Evolutionary conservation across 805 yeast genomes (phyloP).

Genomic region (Yamadazyma paraphyllophila): DNA sequence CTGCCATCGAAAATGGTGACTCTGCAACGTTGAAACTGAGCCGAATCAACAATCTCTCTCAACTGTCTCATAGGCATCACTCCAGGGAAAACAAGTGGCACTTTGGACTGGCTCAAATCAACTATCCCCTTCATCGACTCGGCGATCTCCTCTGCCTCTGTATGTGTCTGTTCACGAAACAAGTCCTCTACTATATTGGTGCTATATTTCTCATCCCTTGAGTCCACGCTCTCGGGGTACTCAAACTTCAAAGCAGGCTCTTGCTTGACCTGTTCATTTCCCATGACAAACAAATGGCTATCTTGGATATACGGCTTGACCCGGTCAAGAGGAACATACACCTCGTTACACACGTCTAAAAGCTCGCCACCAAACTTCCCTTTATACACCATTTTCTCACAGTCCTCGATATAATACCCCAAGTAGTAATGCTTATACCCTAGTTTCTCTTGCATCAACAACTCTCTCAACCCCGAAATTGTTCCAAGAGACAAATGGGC

Average conservation of each 20-base stretch:
- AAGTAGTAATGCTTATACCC: conserved; percentile 60
- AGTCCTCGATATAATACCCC: conserved; percentile 79
- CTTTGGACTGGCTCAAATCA: conserved; percentile 7
- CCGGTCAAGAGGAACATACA: conserved; percentile 38
- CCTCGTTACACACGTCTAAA: conserved; percentile 51
- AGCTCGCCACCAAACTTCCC: conserved; percentile 74
- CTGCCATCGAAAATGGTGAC: not conserved
- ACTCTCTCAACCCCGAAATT: conserved; percentile 69
- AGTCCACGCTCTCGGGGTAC: conserved; percentile 12
- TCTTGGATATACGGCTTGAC: conserved; percentile 25
- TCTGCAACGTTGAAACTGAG: not conserved
- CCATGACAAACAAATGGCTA: conserved; percentile 32
- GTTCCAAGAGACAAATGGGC: conserved; percentile 73
- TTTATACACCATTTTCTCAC: conserved; percentile 81
- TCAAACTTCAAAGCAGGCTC: conserved; percentile 12
- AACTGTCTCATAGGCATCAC: conserved; percentile 13
- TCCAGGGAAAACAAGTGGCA: conserved; percentile 14
- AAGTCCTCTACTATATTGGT: conserved; percentile 10
- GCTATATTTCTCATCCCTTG: conserved; percentile 16
- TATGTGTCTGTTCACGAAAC: not conserved
- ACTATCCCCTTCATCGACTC: conserved; percentile 14
- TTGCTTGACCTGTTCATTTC: conserved; percentile 9
- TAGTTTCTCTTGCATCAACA: conserved; percentile 50
- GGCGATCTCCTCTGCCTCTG: conserved; percentile 18
- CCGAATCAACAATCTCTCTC: conserved; percentile 7